Conservation (phyloP, 768 basidiomycete species). For the Macrolepiota dolichaula region DNA sequence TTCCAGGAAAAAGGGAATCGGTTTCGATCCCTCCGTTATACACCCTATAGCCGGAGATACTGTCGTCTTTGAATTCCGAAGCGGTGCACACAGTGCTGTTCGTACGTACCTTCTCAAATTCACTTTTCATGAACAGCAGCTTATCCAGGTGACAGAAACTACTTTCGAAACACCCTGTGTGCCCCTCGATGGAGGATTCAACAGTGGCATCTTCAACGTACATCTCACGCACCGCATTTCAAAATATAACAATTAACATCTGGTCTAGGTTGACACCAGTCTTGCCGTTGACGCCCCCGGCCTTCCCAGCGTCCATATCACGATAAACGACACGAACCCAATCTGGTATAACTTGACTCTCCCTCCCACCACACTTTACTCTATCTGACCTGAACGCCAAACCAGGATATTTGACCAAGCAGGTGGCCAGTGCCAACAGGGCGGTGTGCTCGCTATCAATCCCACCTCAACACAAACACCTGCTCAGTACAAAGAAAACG, state of each 20-base stretch:
- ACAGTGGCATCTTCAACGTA: slow-evolving; percentile 33
- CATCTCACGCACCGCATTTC: neutral
- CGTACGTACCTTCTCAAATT: slow-evolving; percentile 24
- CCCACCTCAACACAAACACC: slow-evolving; percentile 29
- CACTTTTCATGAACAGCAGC: neutral
- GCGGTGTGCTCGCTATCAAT: slow-evolving; percentile 36
- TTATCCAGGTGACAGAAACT: slow-evolving; percentile 23
- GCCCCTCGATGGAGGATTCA: slow-evolving; percentile 26
- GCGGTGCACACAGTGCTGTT: slow-evolving; percentile 36
- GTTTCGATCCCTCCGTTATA: slow-evolving; percentile 39
- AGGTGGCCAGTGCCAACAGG: slow-evolving; percentile 32
- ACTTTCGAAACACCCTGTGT: slow-evolving; percentile 35
- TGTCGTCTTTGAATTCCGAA: slow-evolving; percentile 34
- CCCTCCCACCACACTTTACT: neutral
- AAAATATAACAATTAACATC: no score
- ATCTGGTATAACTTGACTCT: slow-evolving; percentile 24
- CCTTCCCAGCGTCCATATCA: slow-evolving; percentile 26
- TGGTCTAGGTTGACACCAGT: slow-evolving; percentile 5
- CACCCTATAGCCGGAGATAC: slow-evolving; percentile 30
- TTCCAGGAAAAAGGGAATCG: slow-evolving; percentile 33
- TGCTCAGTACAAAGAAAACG: slow-evolving; percentile 33
- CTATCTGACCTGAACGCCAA: neutral
- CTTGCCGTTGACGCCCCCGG: slow-evolving; percentile 31
- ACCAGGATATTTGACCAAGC: slow-evolving; percentile 39
- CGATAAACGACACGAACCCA: slow-evolving; percentile 32